Evolutionary conservation across 495 filamentous ascomycete genomes (phyloP).

Genomic region (Halenospora varia): DNA sequence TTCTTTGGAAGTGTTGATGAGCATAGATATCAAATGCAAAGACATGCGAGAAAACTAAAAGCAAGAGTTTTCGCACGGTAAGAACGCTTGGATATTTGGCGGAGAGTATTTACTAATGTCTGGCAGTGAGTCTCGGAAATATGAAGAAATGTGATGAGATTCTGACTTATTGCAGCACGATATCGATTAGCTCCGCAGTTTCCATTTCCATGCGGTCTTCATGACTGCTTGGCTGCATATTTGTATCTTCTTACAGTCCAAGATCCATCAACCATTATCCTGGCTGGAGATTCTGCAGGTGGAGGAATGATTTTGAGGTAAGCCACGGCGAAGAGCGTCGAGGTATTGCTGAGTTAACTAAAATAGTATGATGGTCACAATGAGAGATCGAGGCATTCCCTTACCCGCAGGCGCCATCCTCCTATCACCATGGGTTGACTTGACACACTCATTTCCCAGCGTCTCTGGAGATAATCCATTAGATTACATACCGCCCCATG

Average conservation of each 20-base stretch:
- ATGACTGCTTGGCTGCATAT: conserved; percentile 86
- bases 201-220: conserved; percentile 87
- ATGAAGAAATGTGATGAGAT: background rate
- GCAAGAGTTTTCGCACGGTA: conserved; percentile 79
- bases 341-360: conserved; percentile 21
- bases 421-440: conserved; percentile 89
- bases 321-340: conserved; percentile 9
- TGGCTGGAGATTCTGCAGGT: conserved; percentile 87
- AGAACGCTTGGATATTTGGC: conserved; percentile 16
- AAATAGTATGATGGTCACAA: conserved; percentile 62
- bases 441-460: conserved; percentile 93
- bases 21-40: conserved; percentile 93
- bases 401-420: conserved; percentile 86
- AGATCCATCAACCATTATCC: conserved; percentile 69
- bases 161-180: conserved; percentile 40
- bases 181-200: conserved; percentile 92
- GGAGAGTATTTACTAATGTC: conserved; percentile 11
- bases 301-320: conserved; percentile 76
- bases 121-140: conserved; percentile 16
- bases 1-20: conserved; percentile 89
- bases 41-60: conserved; percentile 89
- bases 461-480: conserved; percentile 64
- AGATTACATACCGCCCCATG: conserved; percentile 84
- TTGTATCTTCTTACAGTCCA: conserved; percentile 72
- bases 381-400: conserved; percentile 76